phyloP scores from a whole-genome alignment of 208 protist species.

The Leishmania turanica region DNA sequence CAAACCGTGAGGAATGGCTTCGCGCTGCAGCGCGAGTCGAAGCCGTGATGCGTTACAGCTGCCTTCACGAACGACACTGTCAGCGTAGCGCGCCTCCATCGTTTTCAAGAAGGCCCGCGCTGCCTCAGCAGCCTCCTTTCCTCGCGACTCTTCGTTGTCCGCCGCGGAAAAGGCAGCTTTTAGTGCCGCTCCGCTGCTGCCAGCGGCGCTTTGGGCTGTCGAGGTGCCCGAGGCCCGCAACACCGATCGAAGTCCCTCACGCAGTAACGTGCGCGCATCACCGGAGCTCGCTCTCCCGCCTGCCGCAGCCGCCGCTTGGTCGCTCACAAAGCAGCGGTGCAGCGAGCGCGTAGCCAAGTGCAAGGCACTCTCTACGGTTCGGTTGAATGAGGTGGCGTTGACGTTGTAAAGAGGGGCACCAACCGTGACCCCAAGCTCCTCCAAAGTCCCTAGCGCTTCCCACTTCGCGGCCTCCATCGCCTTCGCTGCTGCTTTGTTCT shows the following conservation, averaged over 20 bases:
- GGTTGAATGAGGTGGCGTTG: not conserved
- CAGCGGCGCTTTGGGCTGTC: not conserved
- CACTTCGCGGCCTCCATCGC: not conserved
- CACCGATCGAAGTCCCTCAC: constrained; percentile 1
- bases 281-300: not conserved
- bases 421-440: constrained; percentile 6
- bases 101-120: constrained; percentile 31
- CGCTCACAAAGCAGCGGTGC: not conserved
- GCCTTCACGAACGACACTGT: not conserved
- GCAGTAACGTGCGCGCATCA: not conserved
- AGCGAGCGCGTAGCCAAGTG: constrained; percentile 2
- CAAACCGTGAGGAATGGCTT: constrained; percentile 6
- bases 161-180: not conserved
- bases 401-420: constrained; percentile 21
- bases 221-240: not conserved
- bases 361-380: constrained; percentile 13
- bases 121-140: not conserved
- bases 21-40: constrained; percentile 9
- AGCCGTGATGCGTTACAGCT: not conserved
- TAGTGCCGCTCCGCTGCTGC: not conserved
- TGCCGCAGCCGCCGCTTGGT: not conserved
- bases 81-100: constrained; percentile 14
- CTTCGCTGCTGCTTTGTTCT: not conserved
- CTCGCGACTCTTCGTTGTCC: not conserved
- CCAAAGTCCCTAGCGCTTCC: not conserved